Conservation (phyloP, 768 basidiomycete genomes). For the Plicaturopsis crispa region DNA sequence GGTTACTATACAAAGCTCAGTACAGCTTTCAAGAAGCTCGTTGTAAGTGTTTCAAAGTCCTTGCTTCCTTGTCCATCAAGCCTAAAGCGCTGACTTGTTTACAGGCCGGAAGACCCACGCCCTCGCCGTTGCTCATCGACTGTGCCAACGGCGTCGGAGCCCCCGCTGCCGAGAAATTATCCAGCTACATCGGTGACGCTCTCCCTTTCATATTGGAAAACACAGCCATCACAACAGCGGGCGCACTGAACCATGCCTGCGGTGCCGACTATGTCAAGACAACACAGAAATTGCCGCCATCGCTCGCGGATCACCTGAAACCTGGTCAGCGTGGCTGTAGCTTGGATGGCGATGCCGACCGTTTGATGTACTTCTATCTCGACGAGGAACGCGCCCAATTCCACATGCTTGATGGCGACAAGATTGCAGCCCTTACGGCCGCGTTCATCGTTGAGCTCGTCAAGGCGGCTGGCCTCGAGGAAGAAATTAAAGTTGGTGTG, state of each 20-base stretch:
- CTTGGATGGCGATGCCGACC: conserved; percentile 95
- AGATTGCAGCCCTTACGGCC: conserved; percentile 91
- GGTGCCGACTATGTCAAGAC: conserved; percentile 99
- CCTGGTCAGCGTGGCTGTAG: conserved; percentile 84
- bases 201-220: conserved; percentile 67
- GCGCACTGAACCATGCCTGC: conserved; percentile 78
- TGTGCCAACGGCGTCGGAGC: conserved; percentile 99
- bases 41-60: conserved; percentile 43
- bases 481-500: conserved; percentile 78
- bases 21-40: conserved; percentile 74
- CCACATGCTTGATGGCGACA: conserved; percentile 95
- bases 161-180: conserved; percentile 54
- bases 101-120: conserved; percentile 53
- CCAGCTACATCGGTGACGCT: conserved; percentile 47
- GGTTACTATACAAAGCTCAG: conserved; percentile 84
- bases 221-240: conserved; percentile 51
- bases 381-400: conserved; percentile 72
- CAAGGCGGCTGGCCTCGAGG: conserved; percentile 74
- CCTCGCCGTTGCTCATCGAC: conserved; percentile 71
- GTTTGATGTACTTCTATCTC: conserved; percentile 91
- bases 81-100: conserved; percentile 3
- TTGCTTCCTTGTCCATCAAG: conserved; percentile 1
- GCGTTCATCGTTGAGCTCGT: conserved; percentile 90
- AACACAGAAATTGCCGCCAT: conserved; percentile 77
- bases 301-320: conserved; percentile 51